phyloP scores from a whole-genome alignment of 176 grass and related monocot species.

The Oryza longistaminata region DNA sequence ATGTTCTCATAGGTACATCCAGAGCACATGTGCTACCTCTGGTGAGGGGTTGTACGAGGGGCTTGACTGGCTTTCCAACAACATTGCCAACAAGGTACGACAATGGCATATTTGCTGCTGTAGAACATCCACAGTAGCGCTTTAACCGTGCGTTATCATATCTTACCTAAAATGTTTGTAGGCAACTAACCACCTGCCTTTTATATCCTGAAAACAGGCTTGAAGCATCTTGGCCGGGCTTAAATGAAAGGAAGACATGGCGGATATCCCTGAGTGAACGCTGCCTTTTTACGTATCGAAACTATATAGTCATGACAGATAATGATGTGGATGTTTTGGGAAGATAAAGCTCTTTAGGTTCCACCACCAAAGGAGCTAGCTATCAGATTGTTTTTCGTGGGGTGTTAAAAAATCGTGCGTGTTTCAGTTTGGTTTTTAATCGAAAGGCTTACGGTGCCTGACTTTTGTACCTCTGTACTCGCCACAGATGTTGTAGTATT shows the following conservation, averaged over 20 bases:
- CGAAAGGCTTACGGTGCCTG: constrained; percentile 9
- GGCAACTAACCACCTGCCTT: neutral
- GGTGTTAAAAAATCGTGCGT: constrained; percentile 17
- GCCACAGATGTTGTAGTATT: constrained; percentile 33
- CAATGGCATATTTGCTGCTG: neutral
- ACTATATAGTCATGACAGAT: constrained; percentile 48
- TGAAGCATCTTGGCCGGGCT: constrained; percentile 43
- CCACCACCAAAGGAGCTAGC: constrained; percentile 7
- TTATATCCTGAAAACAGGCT: constrained; percentile 37
- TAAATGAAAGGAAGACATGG: constrained; percentile 13
- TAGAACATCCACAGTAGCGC: too few species aligned
- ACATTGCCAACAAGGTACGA: constrained; percentile 59
- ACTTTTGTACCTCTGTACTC: constrained; percentile 25
- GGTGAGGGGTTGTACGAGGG: constrained; percentile 63
- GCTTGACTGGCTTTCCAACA: constrained; percentile 68
- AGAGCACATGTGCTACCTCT: constrained; percentile 64
- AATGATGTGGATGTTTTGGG: constrained; percentile 34
- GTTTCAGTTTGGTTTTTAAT: constrained; percentile 16
- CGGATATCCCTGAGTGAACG: constrained; percentile 10
- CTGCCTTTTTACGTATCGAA: constrained; percentile 24
- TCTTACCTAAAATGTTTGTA: neutral
- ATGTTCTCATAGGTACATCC: constrained; percentile 47
- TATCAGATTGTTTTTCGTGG: constrained; percentile 56
- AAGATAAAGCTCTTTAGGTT: constrained; percentile 40
- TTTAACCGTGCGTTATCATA: too few species aligned